A percentile compares a stretch with the other conserved stretches of the same genome.
phyloP scores from a whole-genome alignment of 306 rosid genomes.

The Geum urbanum region DNA sequence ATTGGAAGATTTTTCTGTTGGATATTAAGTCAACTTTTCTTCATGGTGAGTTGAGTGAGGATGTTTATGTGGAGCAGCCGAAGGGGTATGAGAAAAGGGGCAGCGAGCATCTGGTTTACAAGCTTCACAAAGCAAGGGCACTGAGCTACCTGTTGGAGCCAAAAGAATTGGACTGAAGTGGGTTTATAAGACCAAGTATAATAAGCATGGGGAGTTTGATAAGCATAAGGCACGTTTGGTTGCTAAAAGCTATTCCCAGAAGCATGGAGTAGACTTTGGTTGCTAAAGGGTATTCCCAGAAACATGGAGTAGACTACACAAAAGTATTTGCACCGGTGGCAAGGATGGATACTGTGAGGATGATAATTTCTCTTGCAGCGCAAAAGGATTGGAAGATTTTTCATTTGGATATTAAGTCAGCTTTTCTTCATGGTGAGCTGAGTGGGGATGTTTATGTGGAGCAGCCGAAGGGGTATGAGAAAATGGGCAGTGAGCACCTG shows the following conservation, averaged over 20 bases:
- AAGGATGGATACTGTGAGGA: conserved; percentile 12
- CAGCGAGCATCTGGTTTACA: conserved; percentile 1
- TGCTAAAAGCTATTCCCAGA: too few species aligned
- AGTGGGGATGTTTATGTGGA: background rate
- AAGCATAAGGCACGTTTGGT: background rate
- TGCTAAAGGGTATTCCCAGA: background rate
- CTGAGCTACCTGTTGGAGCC: background rate
- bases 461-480: conserved; percentile 13
- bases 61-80: conserved; percentile 9
- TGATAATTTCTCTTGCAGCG: conserved; percentile 6
- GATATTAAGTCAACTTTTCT: too few species aligned
- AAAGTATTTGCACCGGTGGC: conserved; percentile 7
- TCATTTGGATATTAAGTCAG: too few species aligned
- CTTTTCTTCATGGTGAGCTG: too few species aligned
- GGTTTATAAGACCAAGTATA: conserved; percentile 5
- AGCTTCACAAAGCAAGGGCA: conserved; percentile 12
- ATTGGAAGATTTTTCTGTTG: background rate
- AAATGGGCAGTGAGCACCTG: background rate
- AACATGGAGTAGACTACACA: background rate
- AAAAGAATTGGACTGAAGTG: background rate
- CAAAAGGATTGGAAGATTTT: background rate
- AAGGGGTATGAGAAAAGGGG: conserved; percentile 5
- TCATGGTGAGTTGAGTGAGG: too few species aligned
- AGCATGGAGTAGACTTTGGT: too few species aligned
- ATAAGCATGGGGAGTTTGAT: background rate